Percentiles rank a stretch among this genome's conserved stretches.
Conservation (phyloP, 495 filamentous ascomycete genomes). For the Penicillium longicatenatum region DNA sequence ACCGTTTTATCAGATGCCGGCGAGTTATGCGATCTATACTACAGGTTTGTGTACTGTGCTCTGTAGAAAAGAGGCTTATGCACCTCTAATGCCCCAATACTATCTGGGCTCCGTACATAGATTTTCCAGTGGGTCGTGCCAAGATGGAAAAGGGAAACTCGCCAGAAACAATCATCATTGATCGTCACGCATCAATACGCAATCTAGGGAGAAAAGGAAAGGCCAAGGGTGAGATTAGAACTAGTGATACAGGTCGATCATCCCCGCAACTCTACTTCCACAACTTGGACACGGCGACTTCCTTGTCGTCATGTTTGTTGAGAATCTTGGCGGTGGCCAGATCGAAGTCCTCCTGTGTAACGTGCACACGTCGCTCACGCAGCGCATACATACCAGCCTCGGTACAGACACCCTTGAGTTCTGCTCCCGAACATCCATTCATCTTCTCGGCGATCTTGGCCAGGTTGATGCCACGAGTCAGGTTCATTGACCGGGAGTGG, state of each 20-base stretch:
- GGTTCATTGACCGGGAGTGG: constrained; percentile 95
- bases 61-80: background rate
- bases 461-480: constrained; percentile 96
- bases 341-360: constrained; percentile 99
- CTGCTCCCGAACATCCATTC: constrained; percentile 97
- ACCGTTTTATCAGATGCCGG: no score
- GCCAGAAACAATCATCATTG: background rate
- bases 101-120: background rate
- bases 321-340: constrained; percentile 98
- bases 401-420: constrained; percentile 96
- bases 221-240: constrained; percentile 24
- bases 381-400: constrained; percentile 98
- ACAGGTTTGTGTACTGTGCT: background rate
- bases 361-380: constrained; percentile 91
- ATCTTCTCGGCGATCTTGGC: constrained; percentile 99
- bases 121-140: background rate
- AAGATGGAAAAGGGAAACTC: background rate
- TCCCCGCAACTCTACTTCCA: constrained; percentile 69
- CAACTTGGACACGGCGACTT: constrained; percentile 83
- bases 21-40: background rate
- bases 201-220: constrained; percentile 9
- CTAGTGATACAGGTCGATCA: constrained; percentile 33
- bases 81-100: background rate
- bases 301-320: constrained; percentile 99
- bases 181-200: constrained; percentile 14